A percentile compares a stretch with the other conserved stretches of the same genome.
phyloP scores from a whole-genome alignment of 306 rosid genomes.

The Cucumis cinereus region DNA sequence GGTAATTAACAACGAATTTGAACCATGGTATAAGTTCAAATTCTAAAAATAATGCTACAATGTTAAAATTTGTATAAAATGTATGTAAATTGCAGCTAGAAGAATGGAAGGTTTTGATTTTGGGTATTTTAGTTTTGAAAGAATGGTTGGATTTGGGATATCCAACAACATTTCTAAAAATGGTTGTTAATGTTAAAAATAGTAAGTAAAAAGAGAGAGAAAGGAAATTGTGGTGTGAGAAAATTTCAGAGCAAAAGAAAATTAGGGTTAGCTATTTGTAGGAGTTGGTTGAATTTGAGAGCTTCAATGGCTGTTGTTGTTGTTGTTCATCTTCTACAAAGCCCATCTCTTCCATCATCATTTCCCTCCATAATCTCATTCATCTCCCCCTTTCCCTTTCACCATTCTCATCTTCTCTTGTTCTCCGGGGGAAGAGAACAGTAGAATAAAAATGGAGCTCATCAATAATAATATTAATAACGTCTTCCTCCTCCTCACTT shows the following conservation, averaged over 20 bases:
- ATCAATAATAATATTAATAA: neutral
- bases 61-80: too few relatives aligned
- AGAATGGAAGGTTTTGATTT: too few relatives aligned
- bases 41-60: too few relatives aligned
- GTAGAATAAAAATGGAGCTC: neutral
- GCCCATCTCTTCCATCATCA: neutral
- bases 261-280: neutral
- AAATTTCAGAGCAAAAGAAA: neutral
- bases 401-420: neutral
- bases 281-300: neutral
- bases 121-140: neutral
- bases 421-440: constrained; percentile 4
- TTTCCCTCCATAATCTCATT: neutral
- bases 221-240: neutral
- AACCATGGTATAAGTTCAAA: too few relatives aligned
- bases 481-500: neutral
- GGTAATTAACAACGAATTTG: too few relatives aligned
- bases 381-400: neutral
- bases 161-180: neutral
- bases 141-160: neutral
- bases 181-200: neutral
- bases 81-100: too few relatives aligned
- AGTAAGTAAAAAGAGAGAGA: neutral
- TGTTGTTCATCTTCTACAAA: neutral
- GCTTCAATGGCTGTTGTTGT: neutral